Evolutionary conservation across 805 yeast genomes (phyloP).

Genomic region (Candida gorgasii): DNA sequence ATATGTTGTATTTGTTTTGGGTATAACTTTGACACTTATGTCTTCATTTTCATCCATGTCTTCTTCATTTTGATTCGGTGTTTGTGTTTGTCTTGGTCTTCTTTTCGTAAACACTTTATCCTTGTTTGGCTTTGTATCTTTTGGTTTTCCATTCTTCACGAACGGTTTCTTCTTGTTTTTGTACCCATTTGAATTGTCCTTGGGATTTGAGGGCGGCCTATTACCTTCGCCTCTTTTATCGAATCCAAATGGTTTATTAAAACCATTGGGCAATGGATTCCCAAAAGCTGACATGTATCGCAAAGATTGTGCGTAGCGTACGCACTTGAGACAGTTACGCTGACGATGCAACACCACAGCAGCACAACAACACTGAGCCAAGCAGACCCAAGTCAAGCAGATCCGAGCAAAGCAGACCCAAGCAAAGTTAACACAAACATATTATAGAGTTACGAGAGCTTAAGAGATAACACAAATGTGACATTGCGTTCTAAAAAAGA

Average conservation of each 20-base stretch:
- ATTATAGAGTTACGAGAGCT: no score
- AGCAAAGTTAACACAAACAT: no score
- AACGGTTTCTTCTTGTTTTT: neutral
- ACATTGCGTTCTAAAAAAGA: no score
- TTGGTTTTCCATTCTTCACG: neutral
- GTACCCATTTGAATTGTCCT: neutral
- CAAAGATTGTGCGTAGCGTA: neutral
- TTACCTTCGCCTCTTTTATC: constrained; percentile 2
- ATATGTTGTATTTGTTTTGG: constrained; percentile 18
- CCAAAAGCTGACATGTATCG: constrained; percentile 12
- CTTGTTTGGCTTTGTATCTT: constrained; percentile 1
- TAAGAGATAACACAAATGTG: no score
- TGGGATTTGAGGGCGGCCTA: neutral
- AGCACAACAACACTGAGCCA: no score
- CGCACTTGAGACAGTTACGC: neutral
- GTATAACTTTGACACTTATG: constrained; percentile 20
- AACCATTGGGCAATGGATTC: constrained; percentile 5
- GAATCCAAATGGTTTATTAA: constrained; percentile 3
- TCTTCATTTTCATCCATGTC: constrained; percentile 4
- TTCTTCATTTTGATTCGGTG: neutral
- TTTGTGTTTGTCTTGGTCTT: neutral
- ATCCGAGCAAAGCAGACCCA: no score
- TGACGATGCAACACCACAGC: no score
- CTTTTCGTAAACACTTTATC: neutral
- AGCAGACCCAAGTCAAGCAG: no score